These are phyloP conservation scores for Ustilago bromivora DNA, from an alignment of 1,284 basidiomycete species.

Conservation along the genomic window DNA sequence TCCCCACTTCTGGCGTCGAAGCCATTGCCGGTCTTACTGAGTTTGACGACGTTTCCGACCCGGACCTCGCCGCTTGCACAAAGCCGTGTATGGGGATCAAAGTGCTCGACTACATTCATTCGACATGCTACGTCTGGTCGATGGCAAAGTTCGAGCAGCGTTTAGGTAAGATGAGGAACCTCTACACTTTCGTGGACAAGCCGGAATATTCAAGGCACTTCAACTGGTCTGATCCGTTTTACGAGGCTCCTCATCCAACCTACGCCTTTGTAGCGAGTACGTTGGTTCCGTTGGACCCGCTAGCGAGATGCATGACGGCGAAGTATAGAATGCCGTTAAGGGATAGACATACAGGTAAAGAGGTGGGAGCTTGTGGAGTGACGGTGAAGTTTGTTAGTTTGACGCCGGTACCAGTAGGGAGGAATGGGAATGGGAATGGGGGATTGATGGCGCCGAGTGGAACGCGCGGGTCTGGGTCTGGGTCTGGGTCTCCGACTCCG, in stretches of 20 bases:
- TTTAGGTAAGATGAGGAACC: conserved; percentile 90
- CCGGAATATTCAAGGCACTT: conserved; percentile 84
- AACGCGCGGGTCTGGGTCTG: conserved; percentile 5
- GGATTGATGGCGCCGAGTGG: conserved; percentile 32
- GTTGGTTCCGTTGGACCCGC: conserved; percentile 82
- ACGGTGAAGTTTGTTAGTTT: conserved; percentile 62
- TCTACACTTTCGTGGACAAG: conserved; percentile 89
- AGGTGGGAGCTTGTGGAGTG: conserved; percentile 51
- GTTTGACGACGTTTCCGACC: conserved; percentile 78
- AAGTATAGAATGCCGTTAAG: conserved; percentile 55
- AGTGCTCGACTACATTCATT: conserved; percentile 74
- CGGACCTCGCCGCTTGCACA: conserved; percentile 47
- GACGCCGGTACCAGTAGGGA: conserved; percentile 23
- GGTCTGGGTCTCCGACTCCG: conserved; percentile 36
- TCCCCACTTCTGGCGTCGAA: conserved; percentile 84
- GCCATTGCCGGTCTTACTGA: conserved; percentile 83
- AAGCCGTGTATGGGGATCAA: conserved; percentile 86
- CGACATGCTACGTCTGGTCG: conserved; percentile 76
- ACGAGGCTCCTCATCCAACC: conserved; percentile 74
- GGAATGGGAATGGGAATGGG: conserved; percentile 8
- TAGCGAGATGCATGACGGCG: conserved; percentile 75
- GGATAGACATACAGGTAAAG: conserved; percentile 40
- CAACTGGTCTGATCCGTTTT: conserved; percentile 91
- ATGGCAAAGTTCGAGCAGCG: conserved; percentile 87
- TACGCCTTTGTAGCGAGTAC: conserved; percentile 82